phyloP scores from a whole-genome alignment of 1,284 basidiomycete genomes.

The Pascua guehoae region DNA sequence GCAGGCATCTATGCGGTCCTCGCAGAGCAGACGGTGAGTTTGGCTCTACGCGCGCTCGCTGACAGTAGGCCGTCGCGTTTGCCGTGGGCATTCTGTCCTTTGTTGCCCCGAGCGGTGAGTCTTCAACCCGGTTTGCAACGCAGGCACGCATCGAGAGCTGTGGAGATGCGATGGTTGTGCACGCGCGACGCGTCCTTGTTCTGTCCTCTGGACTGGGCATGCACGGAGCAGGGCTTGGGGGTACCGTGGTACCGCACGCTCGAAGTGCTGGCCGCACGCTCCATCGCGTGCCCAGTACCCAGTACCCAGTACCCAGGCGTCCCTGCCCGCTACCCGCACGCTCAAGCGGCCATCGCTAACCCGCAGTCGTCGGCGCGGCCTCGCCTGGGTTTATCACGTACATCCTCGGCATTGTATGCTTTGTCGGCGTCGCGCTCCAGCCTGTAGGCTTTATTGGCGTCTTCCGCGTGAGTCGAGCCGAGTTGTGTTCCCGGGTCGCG shows the following conservation, averaged over 20 bases:
- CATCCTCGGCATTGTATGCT: conserved; percentile 70
- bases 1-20: conserved; percentile 78
- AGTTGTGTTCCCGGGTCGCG: neutral
- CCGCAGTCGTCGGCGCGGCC: conserved; percentile 73
- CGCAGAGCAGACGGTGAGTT: conserved; percentile 62
- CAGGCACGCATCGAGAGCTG: no score
- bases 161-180: no score
- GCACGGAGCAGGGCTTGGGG: neutral
- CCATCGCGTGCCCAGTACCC: neutral
- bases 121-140: no score
- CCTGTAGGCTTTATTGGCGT: conserved; percentile 78
- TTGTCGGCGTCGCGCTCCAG: conserved; percentile 68
- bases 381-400: conserved; percentile 69
- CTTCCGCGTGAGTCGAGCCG: conserved; percentile 57
- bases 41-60: neutral
- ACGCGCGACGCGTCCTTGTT: no score
- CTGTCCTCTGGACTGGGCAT: no score
- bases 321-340: neutral
- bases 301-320: no score
- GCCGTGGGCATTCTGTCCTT: conserved; percentile 72
- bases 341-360: neutral
- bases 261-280: neutral
- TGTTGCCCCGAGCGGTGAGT: conserved; percentile 59
- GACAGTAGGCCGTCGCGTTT: conserved; percentile 55
- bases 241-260: neutral